Conservation (phyloP, 1,139 yeast species). For the Sugiyamaella castrensis region DNA sequence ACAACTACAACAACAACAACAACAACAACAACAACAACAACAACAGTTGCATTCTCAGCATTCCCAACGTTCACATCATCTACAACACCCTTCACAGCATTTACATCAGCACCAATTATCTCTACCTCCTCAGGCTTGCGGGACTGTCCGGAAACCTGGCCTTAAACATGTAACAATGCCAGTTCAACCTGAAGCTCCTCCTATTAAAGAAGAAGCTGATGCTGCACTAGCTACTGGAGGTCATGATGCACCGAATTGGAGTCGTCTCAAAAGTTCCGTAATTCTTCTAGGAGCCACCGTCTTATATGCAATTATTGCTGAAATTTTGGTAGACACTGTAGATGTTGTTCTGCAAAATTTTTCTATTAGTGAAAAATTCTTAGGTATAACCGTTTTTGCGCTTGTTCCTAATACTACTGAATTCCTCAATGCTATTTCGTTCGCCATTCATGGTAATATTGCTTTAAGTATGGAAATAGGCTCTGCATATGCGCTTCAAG, state of each 20-base stretch:
- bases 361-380: conserved; percentile 82
- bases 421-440: conserved; percentile 92
- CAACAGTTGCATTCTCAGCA: no score
- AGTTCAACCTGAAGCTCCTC: conserved; percentile 1
- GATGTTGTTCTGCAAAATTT: conserved; percentile 77
- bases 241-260: conserved; percentile 98
- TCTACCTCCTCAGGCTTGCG: background rate
- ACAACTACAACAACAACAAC: no score
- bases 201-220: conserved; percentile 14
- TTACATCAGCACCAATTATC: conserved; percentile 1
- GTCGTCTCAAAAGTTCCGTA: conserved; percentile 77
- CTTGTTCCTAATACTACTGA: conserved; percentile 96
- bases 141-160: background rate
- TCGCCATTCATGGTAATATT: conserved; percentile 93
- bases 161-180: conserved; percentile 2
- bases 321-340: conserved; percentile 88
- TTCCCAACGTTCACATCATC: no score
- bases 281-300: conserved; percentile 82
- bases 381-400: conserved; percentile 93
- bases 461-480: conserved; percentile 95
- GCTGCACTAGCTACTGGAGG: conserved; percentile 63
- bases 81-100: background rate
- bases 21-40: no score
- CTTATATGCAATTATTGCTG: conserved; percentile 90
- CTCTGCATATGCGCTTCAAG: conserved; percentile 95